Base-by-base conservation (phyloP, 371 early-diverging fungal species). In the Capillidium rhysosporum region DNA sequence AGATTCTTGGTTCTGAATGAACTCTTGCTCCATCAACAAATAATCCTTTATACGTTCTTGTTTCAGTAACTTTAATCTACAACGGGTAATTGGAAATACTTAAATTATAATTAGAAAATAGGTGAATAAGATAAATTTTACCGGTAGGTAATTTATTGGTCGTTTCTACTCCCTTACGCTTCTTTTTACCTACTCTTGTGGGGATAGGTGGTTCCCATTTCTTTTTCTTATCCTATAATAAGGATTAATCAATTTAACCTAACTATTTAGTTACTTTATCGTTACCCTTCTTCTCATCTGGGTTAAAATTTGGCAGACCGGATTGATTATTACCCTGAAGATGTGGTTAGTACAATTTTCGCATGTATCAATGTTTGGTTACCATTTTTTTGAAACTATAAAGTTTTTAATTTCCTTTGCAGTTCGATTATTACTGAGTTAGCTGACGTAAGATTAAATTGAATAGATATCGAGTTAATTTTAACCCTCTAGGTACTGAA, bases 151-250 rank as follows among this genome's bases (percentile, higher is more conserved):
- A 71, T 65, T 91, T 95, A 47, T 75, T 71, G n/a, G 84, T 71
- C 21, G 94, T 76, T 60, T 93, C 93, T 28, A 93, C 91, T 46
- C 98, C 97, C 70, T 79, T 80, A 76, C 86, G 90, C 85, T 92
- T 92, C 80, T 87, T 91, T 72, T 88, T 89, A 54, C 98, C 98
- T 21, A 96, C 90, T 40, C 95, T 80, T 12, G 98, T 94, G 23
- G 98, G 96, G 38, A 92, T 77, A 24, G 98, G 96, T 31, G 96
- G 98, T 69, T 96, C 96, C 92, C 92, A 98, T 73, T 93, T 92
- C 68, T 95, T 95, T 82, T 89, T 84, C 71, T 83, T 82, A 49
- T 84, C 79, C 78, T 81, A 61, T 12, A 34, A 7, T 34, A 34
- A 7, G 34, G 39, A 43, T 21, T 31, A 23, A 31, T 44, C n/a